Percentiles rank a stretch among this genome's conserved stretches.
Evolutionary conservation across 768 basidiomycete species (phyloP).

Genomic region (Leccinum subgranulosum): DNA sequence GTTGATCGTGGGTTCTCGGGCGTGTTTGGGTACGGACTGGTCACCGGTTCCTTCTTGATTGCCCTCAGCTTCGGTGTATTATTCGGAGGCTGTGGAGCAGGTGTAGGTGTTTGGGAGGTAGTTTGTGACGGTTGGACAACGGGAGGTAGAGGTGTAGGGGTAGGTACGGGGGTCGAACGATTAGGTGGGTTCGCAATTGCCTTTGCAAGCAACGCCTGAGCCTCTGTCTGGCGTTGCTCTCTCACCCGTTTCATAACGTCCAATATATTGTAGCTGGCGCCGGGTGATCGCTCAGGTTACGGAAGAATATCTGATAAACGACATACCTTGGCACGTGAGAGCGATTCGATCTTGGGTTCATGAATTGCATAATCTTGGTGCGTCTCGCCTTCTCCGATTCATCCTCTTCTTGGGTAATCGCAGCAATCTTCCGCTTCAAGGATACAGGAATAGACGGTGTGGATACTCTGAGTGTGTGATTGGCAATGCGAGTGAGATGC

Average conservation of each 20-base stretch:
- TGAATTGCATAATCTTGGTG: slow-evolving; percentile 74
- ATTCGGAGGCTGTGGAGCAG: slow-evolving; percentile 28
- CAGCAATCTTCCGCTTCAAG: slow-evolving; percentile 72
- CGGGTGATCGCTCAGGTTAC: slow-evolving; percentile 1
- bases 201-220: slow-evolving; percentile 23
- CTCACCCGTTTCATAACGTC: slow-evolving; percentile 41
- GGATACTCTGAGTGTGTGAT: slow-evolving; percentile 69
- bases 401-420: slow-evolving; percentile 70
- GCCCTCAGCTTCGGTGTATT: slow-evolving; percentile 24
- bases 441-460: slow-evolving; percentile 70
- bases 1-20: slow-evolving; percentile 31
- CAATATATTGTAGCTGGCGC: slow-evolving; percentile 53
- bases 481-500: slow-evolving; percentile 71
- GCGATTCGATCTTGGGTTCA: slow-evolving; percentile 58
- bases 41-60: slow-evolving; percentile 30
- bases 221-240: slow-evolving; percentile 26
- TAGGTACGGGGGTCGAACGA: slow-evolving; percentile 26
- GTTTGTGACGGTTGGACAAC: slow-evolving; percentile 34
- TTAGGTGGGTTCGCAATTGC: slow-evolving; percentile 30
- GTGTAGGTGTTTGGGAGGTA: slow-evolving; percentile 26
- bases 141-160: slow-evolving; percentile 34
- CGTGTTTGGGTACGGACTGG: slow-evolving; percentile 25
- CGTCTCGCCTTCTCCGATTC: slow-evolving; percentile 72
- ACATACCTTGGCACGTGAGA: slow-evolving; percentile 49
- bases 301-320: neutral